Percentiles rank a stretch among this genome's conserved stretches.
These are phyloP conservation scores for Combretum micranthum DNA, from an alignment of 345 rosid genomes.

Conservation along the genomic window DNA sequence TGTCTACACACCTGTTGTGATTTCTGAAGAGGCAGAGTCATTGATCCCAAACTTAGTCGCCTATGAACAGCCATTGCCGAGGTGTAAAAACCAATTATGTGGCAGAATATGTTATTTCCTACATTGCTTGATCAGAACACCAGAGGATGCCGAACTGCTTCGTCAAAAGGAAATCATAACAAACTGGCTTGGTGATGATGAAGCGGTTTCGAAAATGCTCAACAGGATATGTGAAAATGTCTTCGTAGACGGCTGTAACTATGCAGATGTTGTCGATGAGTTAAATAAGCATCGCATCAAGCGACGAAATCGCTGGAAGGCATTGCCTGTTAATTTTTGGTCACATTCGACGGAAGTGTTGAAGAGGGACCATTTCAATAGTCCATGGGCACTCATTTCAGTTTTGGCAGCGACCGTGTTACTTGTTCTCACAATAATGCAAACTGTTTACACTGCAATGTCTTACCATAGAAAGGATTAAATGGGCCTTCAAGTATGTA, in stretches of 20 bases:
- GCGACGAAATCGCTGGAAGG: constrained; percentile 3
- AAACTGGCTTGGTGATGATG: constrained; percentile 13
- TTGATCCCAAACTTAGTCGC: constrained; percentile 15
- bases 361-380: not conserved
- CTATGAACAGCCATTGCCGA: constrained; percentile 7
- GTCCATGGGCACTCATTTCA: constrained; percentile 12
- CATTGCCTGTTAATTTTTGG: too few relatives aligned
- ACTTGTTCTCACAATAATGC: too few relatives aligned
- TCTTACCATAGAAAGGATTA: too few relatives aligned
- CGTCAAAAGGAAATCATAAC: constrained; percentile 1
- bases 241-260: not conserved
- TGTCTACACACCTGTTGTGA: not conserved
- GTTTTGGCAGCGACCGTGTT: too few relatives aligned
- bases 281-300: constrained; percentile 4
- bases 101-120: constrained; percentile 9
- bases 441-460: too few relatives aligned
- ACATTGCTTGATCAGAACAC: constrained; percentile 8
- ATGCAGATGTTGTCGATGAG: not conserved
- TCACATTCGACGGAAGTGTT: too few relatives aligned
- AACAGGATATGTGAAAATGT: constrained; percentile 6
- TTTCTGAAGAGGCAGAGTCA: constrained; percentile 5
- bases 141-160: constrained; percentile 17
- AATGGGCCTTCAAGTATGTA: too few relatives aligned
- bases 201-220: constrained; percentile 7
- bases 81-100: not conserved